Conservation (phyloP, 352 stramenopile species). For the Phytopythium ostracodes region DNA sequence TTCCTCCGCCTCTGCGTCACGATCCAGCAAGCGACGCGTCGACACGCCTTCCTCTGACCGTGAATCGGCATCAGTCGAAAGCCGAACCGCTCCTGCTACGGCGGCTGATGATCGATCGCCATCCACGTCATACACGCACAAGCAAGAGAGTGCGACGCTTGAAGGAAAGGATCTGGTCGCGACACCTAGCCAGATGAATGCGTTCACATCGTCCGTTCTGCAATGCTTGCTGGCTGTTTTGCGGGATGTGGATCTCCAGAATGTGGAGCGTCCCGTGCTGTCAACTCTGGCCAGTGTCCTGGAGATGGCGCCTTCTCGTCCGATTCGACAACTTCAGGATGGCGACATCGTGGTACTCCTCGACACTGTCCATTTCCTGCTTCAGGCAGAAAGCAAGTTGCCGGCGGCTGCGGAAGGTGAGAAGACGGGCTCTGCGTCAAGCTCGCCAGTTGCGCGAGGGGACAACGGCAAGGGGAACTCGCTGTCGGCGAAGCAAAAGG, state of each 20-base stretch:
- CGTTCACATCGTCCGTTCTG: slow-evolving; percentile 42
- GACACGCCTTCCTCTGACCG: background rate
- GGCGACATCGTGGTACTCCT: slow-evolving; percentile 57
- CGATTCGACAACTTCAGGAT: slow-evolving; percentile 47
- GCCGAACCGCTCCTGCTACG: no score
- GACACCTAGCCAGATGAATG: slow-evolving; percentile 35
- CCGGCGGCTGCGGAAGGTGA: background rate
- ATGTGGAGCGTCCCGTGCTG: slow-evolving; percentile 57
- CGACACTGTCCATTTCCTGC: slow-evolving; percentile 62
- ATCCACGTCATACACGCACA: background rate
- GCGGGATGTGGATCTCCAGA: slow-evolving; percentile 58
- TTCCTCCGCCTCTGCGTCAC: background rate
- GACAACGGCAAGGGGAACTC: background rate
- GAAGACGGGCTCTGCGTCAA: background rate
- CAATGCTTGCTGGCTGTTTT: slow-evolving; percentile 48
- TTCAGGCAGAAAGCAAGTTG: slow-evolving; percentile 37
- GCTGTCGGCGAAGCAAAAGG: slow-evolving; percentile 19
- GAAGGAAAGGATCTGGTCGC: slow-evolving; percentile 7
- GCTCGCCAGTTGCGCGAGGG: background rate
- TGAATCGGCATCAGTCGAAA: background rate
- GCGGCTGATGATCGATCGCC: background rate
- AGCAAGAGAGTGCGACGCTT: background rate
- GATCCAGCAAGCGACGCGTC: background rate
- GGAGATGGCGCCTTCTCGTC: slow-evolving; percentile 65
- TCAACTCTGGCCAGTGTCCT: slow-evolving; percentile 62